Evolutionary conservation across 2,329 filamentous ascomycete species (phyloP), one percentile per base, ranked within the genome.

Genomic region (Aspergillus latus): DNA sequence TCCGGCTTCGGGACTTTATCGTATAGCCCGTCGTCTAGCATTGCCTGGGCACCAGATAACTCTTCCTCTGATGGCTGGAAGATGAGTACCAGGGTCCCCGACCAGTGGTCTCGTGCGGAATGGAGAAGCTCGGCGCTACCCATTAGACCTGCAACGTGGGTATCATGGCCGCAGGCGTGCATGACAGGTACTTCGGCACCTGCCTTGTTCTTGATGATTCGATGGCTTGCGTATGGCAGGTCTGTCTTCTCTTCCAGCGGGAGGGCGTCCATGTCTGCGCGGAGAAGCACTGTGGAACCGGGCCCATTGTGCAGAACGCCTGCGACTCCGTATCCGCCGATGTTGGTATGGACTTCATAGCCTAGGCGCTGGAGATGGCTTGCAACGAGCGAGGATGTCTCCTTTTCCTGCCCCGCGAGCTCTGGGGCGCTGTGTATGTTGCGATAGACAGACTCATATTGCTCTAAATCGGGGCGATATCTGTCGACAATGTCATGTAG

Each of bases 91-190:
- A 88, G 59, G 0, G 84, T 88, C 0, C 86, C 86, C 1, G 64
- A 69, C 86, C 86, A 89, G 5, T 64, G 28, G 0, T 75, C 64
- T 11, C 71, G 72, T 0, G 73, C 69, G 0, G 68, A 65, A 11
- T 77, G 62, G 1, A 88, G 69, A 0, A 79, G 72, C 16, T 80
- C 74, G 0, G 83, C 78, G 0, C 82, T 80, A 0, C 79, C 86
- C 1, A 88, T 74, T 3, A 88, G 73, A 32, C 75, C 74, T 0
- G 83, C 78, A 28, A 88, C 82, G 65, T 89, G 85, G 74, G 86
- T 83, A 62, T 87, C 85, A 63, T 88, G 86, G 0, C 86, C 86
- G 66, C 85, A 88, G 21, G 85, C 85, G 68, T 88, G 86, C 85
- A 88, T 88, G 0, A 86, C 81, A 0, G 82, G 80, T 51, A 80